phyloP scores from a whole-genome alignment of 352 stramenopile genomes.

The Peronospora tabacina region DNA sequence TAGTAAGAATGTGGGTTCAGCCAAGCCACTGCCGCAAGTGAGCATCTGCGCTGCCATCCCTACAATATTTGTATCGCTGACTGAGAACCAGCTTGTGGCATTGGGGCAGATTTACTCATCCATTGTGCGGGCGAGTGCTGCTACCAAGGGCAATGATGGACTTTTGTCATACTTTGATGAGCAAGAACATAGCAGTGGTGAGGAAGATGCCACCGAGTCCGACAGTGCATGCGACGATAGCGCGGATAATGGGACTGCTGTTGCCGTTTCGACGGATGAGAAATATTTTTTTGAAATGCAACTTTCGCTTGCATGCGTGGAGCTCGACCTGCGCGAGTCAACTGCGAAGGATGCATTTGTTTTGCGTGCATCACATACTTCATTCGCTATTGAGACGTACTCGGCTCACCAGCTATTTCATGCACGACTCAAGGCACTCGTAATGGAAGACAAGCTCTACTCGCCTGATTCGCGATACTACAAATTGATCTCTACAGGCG shows the following conservation, averaged over 20 bases:
- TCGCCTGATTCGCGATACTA: conserved; percentile 38
- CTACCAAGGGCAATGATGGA: conserved; percentile 8
- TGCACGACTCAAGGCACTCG: conserved; percentile 41
- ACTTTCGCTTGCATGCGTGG: conserved; percentile 42
- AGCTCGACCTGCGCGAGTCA: conserved; percentile 48
- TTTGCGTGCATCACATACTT: conserved; percentile 38
- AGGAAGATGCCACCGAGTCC: conserved; percentile 13
- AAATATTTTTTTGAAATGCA: conserved; percentile 48
- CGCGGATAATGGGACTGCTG: neutral
- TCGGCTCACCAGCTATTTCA: conserved; percentile 41
- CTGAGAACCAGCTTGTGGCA: conserved; percentile 43
- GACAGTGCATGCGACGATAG: conserved; percentile 13
- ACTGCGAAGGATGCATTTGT: conserved; percentile 43
- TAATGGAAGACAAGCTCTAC: conserved; percentile 72
- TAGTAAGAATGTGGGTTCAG: neutral
- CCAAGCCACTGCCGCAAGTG: conserved; percentile 23
- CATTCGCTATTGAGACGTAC: conserved; percentile 40
- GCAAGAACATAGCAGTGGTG: conserved; percentile 14
- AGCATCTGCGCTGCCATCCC: conserved; percentile 35
- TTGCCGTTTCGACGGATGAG: conserved; percentile 14
- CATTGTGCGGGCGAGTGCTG: conserved; percentile 25
- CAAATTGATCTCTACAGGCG: conserved; percentile 59
- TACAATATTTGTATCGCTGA: conserved; percentile 35
- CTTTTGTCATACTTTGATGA: conserved; percentile 21
- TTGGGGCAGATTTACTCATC: conserved; percentile 53